Percentiles rank a stretch among this genome's conserved stretches.
phyloP scores from a whole-genome alignment of 2,329 filamentous ascomycete species.

The Colletotrichum navitas region DNA sequence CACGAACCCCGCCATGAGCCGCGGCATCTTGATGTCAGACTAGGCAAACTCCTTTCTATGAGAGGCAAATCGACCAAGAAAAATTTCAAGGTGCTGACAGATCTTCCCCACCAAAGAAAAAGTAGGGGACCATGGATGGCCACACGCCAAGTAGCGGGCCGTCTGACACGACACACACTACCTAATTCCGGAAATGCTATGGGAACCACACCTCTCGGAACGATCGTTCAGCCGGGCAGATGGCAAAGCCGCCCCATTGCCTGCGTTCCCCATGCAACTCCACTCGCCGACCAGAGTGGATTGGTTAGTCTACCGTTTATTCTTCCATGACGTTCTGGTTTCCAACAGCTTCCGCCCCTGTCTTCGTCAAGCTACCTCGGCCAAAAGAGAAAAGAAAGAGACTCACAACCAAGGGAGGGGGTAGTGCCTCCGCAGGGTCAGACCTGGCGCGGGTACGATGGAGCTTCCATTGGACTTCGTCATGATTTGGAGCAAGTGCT shows the following conservation, averaged over 20 bases:
- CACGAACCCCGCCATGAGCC: conserved; percentile 23
- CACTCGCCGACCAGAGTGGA: conserved; percentile 13
- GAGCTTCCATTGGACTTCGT: conserved; percentile 3
- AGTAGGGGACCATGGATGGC: not conserved
- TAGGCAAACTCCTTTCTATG: not conserved
- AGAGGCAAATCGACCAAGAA: conserved; percentile 23
- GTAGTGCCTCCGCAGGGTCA: conserved; percentile 9
- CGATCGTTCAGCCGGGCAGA: not conserved
- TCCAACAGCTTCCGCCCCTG: conserved; percentile 22
- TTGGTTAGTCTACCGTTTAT: conserved; percentile 14
- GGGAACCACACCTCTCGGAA: conserved; percentile 26
- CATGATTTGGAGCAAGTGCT: conserved; percentile 10
- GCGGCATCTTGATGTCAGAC: conserved; percentile 35
- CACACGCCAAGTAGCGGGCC: not conserved
- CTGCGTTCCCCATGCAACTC: not conserved
- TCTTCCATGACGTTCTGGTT: conserved; percentile 40
- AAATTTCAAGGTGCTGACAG: conserved; percentile 13
- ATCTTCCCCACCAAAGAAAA: not conserved
- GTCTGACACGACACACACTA: not conserved
- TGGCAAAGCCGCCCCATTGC: conserved; percentile 12
- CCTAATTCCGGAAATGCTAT: conserved; percentile 16
- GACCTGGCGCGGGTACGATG: conserved; percentile 32
- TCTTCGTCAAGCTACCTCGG: conserved; percentile 1
- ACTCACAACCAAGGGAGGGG: not conserved
- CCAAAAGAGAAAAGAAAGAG: not conserved